Evolutionary conservation across 805 yeast genomes (phyloP), one percentile per base, ranked within the genome.

Genomic region (Starmerella potacharoeniae): DNA sequence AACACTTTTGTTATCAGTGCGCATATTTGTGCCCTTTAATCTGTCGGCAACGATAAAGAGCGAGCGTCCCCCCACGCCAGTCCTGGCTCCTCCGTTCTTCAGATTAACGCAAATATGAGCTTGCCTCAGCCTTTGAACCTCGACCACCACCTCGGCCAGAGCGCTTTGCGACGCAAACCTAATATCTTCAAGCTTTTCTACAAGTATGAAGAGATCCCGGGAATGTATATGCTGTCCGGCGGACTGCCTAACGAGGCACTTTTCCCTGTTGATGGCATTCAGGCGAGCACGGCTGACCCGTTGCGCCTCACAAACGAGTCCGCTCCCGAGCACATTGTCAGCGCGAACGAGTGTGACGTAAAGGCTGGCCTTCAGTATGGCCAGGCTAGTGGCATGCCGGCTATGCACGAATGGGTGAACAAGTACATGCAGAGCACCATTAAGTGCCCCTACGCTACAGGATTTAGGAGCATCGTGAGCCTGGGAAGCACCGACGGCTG

Each of bases 301-400:
- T 52, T 56, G 28, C 35, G 37, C 0, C 48, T 55, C 14, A 11
- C 10, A 14, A 52, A 52, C 40, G 37, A 43, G 4, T 6, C 49
- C 5, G 36, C 45, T 5, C 42, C 41, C n/a, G 55, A 53, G 29
- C 45, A 52, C n/a, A 35, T 37, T 7, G 36, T 63, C 1, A 29
- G 37, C 14, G 55, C 64, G 6, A 42, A 41, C 28, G 55, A 41
- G 6, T 33, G 30, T 5, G 58, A 54, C 10, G 76, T 93, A 63
- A 77, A 86, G 28, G 78, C 85, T 64, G 82, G 95, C 17, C 76
- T 93, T 69, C 98, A 91, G 73, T 91, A 91, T 70, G 97, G 97
- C 49, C 73, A 68, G 72, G 83, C 95, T 51, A 81, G 80, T 59
- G 98, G 98, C 52, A 84, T 83, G 58, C 80, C 84, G 4, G 89